Base-by-base conservation (phyloP, 495 filamentous ascomycete genomes). In the Platismatia glauca region DNA sequence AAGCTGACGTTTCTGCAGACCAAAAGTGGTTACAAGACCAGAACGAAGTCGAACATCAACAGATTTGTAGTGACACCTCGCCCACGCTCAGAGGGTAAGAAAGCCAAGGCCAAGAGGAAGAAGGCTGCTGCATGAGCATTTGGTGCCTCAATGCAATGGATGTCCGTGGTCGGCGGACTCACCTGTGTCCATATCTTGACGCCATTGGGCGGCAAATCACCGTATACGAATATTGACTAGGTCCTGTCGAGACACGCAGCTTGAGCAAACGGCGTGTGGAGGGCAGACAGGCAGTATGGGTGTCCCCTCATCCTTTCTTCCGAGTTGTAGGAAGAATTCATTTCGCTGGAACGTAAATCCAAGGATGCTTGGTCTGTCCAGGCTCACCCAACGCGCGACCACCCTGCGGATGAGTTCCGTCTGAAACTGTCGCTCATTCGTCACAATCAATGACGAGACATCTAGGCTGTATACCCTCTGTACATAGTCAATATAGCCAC, bases 1-100 rank as follows among this genome's bases (percentile, higher is more conserved):
- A 24, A 70, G 59, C 75, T 81, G 57, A 81, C 71, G 50, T 16
- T 34, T 56, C 15, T 58, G 70, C 63, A 91, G 92, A 84, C 94
- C 72, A 98, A 98, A 84, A 87, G 88, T 68, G 94, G 94, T 46
- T 97, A 89, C 83, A 98, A 97, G 81, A 98, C 94, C 59, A 84
- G 94, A 64, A 84, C 83, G 64, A 82, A 82, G 69, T 78, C 80
- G 75, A 94, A 91, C 65, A 70, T 87, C 73, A 92, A 93, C 78
- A 89, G 86, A 71, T 89, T 84, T 71, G 87, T 95, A 58, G 87
- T 95, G 53, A 82, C 83, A 31, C 79, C 87, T 46, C 82, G 90
- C 62, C 79, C 80, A 59, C 83, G 89, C 65, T 91, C 91, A 76
- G 86, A 90, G 74, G 89, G 88, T 71, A 88, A 88, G 77, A 69